These are phyloP conservation scores for Cryphonectria carpinicola DNA, from an alignment of 2,329 filamentous ascomycete genomes.

Conservation along the genomic window DNA sequence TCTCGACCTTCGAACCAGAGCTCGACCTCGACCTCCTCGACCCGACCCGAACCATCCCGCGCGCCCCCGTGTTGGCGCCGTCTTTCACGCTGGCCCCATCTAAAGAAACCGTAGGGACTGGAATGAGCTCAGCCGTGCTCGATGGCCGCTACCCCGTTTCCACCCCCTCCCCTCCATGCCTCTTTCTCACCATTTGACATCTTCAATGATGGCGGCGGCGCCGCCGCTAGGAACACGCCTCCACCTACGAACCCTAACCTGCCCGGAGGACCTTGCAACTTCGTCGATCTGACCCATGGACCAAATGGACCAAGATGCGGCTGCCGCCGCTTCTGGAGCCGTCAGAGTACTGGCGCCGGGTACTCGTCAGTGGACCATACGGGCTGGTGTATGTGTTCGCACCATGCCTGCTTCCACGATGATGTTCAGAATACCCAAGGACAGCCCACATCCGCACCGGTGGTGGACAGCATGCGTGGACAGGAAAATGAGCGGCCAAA, in stretches of 20 bases:
- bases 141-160: conserved; percentile 59
- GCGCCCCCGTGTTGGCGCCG: conserved; percentile 13
- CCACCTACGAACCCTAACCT: conserved; percentile 39
- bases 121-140: conserved; percentile 42
- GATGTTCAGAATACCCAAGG: conserved; percentile 42
- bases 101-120: conserved; percentile 32
- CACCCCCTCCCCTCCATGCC: conserved; percentile 45
- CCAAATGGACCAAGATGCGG: conserved; percentile 59
- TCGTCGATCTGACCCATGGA: conserved; percentile 56
- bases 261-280: conserved; percentile 61
- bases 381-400: conserved; percentile 64
- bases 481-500: conserved; percentile 60
- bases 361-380: conserved; percentile 45
- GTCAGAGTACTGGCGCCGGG: conserved; percentile 40
- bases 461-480: conserved; percentile 31
- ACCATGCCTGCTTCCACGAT: conserved; percentile 66
- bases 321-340: conserved; percentile 65
- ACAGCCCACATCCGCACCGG: conserved; percentile 11
- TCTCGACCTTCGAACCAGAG: conserved; percentile 27
- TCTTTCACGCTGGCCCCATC: conserved; percentile 27
- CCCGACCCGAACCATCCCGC: conserved; percentile 10
- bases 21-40: conserved; percentile 7
- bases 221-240: conserved; percentile 23
- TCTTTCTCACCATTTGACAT: conserved; percentile 57
- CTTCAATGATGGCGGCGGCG: conserved; percentile 51